Conservation (phyloP, 1,284 basidiomycete genomes). For the Boletus semigastroideus region DNA sequence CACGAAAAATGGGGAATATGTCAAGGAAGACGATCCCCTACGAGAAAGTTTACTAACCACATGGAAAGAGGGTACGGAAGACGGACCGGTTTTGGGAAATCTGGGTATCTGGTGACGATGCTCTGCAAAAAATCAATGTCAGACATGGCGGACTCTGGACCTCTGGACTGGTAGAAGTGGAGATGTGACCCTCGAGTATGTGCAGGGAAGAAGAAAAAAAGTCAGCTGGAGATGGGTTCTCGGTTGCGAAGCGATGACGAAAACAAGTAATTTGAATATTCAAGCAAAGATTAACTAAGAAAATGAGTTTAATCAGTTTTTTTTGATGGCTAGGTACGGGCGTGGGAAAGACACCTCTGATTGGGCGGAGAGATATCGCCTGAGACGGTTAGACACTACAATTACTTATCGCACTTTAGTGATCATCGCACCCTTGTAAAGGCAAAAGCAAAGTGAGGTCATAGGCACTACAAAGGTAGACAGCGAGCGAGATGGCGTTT, state of each 20-base stretch:
- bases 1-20: slow-evolving; percentile 86
- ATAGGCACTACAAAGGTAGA: slow-evolving; percentile 44
- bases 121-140: slow-evolving; percentile 76
- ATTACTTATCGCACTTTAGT: slow-evolving; percentile 1
- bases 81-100: slow-evolving; percentile 86
- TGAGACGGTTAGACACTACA: too few species aligned
- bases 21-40: slow-evolving; percentile 85
- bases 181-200: slow-evolving; percentile 4
- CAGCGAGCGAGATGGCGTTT: slow-evolving; percentile 38
- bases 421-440: slow-evolving; percentile 42
- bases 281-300: background rate
- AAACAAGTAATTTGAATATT: slow-evolving; percentile 9
- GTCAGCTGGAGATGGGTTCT: background rate
- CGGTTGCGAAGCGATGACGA: slow-evolving; percentile 5
- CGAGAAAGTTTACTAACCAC: background rate
- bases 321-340: background rate
- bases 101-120: slow-evolving; percentile 67
- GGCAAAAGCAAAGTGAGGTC: slow-evolving; percentile 38
- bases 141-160: slow-evolving; percentile 49
- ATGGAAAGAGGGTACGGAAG: background rate
- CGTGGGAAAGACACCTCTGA: background rate
- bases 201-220: slow-evolving; percentile 9
- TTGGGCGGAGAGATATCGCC: background rate
- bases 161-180: background rate
- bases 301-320: background rate